Percentiles rank a stretch among this genome's conserved stretches.
These are phyloP conservation scores for Solanum hybrid DNA, from an alignment of 305 asterid genomes.

Conservation along the genomic window DNA sequence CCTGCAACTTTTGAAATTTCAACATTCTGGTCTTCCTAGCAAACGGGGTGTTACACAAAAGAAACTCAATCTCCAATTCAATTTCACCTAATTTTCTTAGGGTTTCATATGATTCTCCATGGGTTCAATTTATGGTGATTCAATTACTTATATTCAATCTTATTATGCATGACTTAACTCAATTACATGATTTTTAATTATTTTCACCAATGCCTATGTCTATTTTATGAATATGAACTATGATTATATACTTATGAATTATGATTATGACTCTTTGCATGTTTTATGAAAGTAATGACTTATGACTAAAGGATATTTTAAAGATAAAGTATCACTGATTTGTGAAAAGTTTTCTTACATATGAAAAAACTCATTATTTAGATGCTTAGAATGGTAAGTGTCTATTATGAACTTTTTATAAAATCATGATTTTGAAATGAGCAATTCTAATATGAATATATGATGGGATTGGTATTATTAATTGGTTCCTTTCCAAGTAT, in stretches of 20 bases:
- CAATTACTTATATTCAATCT: not conserved
- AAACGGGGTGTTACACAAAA: no score
- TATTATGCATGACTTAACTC: not conserved
- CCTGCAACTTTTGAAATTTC: no score
- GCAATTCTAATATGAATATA: not conserved
- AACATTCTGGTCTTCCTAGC: no score
- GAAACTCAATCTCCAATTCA: no score
- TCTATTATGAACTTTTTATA: not conserved
- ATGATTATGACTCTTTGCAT: not conserved
- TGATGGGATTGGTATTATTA: not conserved
- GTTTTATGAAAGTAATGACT: not conserved
- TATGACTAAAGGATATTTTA: not conserved
- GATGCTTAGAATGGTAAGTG: not conserved
- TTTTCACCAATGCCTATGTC: not conserved
- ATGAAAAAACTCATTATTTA: not conserved
- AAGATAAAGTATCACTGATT: not conserved
- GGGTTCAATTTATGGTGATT: not conserved
- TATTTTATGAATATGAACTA: not conserved
- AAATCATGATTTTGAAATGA: not conserved
- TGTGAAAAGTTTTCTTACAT: not conserved
- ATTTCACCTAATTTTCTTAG: no score
- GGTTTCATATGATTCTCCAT: not conserved
- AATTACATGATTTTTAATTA: not conserved
- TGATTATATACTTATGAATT: no score
- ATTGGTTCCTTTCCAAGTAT: not conserved